Evolutionary conservation across 345 rosid genomes (phyloP).

Genomic region (Bruguiera sexangula): DNA sequence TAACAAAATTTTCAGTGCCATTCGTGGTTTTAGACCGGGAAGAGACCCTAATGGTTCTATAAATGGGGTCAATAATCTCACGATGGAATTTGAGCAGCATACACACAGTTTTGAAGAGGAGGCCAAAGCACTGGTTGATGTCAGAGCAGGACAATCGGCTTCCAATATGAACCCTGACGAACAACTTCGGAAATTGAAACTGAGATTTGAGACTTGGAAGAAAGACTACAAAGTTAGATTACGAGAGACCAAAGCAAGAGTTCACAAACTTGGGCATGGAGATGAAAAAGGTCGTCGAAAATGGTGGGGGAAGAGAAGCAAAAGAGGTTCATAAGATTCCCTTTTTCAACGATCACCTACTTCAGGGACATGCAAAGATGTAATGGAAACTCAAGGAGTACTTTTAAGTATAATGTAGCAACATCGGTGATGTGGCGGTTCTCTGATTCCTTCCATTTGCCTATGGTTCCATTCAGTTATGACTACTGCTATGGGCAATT

Average conservation of each 20-base stretch:
- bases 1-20: conserved; percentile 34
- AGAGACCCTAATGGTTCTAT: conserved; percentile 59
- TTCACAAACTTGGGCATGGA: conserved; percentile 46
- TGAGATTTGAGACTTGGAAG: conserved; percentile 76
- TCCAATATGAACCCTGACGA: conserved; percentile 44
- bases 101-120: conserved; percentile 65
- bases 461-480: background rate
- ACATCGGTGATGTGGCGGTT: background rate
- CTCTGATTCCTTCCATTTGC: conserved; percentile 5
- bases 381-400: conserved; percentile 7
- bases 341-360: conserved; percentile 4
- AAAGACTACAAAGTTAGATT: conserved; percentile 76
- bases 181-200: conserved; percentile 61
- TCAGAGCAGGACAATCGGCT: conserved; percentile 35
- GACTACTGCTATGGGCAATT: background rate
- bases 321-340: conserved; percentile 7
- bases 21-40: conserved; percentile 37
- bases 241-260: conserved; percentile 61
- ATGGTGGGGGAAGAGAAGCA: conserved; percentile 81
- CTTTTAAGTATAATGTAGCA: background rate
- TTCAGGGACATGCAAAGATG: background rate
- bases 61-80: conserved; percentile 47
- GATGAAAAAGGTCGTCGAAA: conserved; percentile 54
- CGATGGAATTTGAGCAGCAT: conserved; percentile 73
- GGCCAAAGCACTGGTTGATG: conserved; percentile 49